phyloP scores from a whole-genome alignment of 78 protist species.

The Protostelium mycophagum region DNA sequence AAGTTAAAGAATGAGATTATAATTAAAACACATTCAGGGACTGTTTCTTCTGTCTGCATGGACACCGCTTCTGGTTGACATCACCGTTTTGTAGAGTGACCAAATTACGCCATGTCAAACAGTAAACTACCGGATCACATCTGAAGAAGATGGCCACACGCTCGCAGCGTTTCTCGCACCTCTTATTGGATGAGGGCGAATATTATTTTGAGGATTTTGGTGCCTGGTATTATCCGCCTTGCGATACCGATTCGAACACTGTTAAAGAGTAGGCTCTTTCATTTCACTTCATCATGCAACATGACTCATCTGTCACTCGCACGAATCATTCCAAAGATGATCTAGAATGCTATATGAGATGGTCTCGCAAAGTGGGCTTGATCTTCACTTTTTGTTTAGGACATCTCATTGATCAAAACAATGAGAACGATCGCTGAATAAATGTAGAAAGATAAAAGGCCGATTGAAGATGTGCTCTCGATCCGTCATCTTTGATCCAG shows the following conservation, averaged over 20 bases:
- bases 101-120: no score
- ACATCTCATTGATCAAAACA: background rate
- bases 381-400: no score
- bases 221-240: slow-evolving; percentile 48
- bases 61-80: no score
- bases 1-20: no score
- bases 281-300: no score
- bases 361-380: no score
- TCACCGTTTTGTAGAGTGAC: no score
- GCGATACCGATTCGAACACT: slow-evolving; percentile 28
- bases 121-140: no score
- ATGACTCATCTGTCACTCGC: background rate
- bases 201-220: slow-evolving; percentile 65
- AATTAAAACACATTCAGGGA: no score
- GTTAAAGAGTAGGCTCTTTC: slow-evolving; percentile 16
- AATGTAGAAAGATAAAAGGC: slow-evolving; percentile 27
- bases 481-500: slow-evolving; percentile 69
- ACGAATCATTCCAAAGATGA: background rate
- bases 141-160: background rate
- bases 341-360: no score
- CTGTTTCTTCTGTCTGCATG: no score
- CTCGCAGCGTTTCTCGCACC: slow-evolving; percentile 24
- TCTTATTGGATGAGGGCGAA: slow-evolving; percentile 70
- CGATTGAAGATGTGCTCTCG: slow-evolving; percentile 55
- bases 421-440: background rate